phyloP scores from a whole-genome alignment of 345 rosid genomes.

The Eucalyptus pauciflora region DNA sequence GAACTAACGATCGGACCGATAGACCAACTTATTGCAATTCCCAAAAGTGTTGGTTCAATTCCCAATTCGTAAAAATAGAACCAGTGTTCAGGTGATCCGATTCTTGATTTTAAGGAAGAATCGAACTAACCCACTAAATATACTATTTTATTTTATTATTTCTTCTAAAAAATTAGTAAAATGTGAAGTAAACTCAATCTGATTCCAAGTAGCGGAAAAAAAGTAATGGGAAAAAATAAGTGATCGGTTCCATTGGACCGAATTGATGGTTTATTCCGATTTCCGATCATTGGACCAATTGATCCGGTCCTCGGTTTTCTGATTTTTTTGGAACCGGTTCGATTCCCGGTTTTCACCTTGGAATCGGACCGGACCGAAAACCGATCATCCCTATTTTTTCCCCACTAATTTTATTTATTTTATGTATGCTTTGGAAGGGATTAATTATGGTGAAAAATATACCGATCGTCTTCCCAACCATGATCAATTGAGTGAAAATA shows the following conservation, averaged over 20 bases:
- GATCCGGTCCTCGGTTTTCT: fast-evolving
- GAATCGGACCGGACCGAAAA: fast-evolving
- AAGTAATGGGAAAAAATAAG: too few species aligned
- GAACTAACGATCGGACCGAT: too few species aligned
- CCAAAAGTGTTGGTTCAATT: too few species aligned
- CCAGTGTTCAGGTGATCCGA: fast-evolving
- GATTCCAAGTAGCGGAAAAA: too few species aligned
- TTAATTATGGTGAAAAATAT: not conserved
- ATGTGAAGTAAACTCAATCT: too few species aligned
- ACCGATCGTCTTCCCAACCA: not conserved
- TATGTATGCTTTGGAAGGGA: not conserved
- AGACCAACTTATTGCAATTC: too few species aligned
- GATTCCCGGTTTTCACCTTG: too few species aligned
- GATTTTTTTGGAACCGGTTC: too few species aligned
- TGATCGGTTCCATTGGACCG: fast-evolving
- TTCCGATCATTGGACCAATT: too few species aligned
- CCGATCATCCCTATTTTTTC: not conserved
- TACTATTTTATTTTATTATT: too few species aligned
- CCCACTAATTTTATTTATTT: not conserved
- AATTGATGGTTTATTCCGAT: too few species aligned
- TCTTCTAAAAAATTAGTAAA: too few species aligned
- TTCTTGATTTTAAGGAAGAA: fast-evolving
- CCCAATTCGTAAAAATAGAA: fast-evolving
- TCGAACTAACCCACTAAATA: fast-evolving
- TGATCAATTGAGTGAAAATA: not conserved